Evolutionary conservation across 1,139 yeast genomes (phyloP), one percentile per base, ranked within the genome.

Genomic region (Geotrichum reessii): DNA sequence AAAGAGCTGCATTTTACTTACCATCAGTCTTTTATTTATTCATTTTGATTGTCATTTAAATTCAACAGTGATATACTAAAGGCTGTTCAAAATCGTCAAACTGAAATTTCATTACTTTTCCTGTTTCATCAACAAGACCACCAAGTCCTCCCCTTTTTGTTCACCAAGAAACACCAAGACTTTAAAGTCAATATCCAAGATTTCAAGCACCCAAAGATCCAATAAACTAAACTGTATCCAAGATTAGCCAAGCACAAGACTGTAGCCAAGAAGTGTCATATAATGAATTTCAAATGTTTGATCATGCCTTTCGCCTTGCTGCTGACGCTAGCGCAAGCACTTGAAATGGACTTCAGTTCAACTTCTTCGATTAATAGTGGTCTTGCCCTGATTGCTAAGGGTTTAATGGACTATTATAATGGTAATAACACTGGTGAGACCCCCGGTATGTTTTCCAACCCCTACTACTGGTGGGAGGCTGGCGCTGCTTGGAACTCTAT

Each of bases 391-490:
- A 75, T 87, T 17, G 82, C 82, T 8, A 71, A 78, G 37, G 95
- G 95, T 63, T 77, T 85, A 55, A 76, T 88, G 75, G 83, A 84
- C 71, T 89, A 89, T 71, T 87, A 88, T 70, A 81, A 79, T 40
- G 93, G 93, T 19, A 72, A 73, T 58, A 71, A 76, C 51, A 55
- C 69, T 2, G 78, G 78, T 66, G 76, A 88, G 24, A 78, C 86
- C 12, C 80, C 87, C 28, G 96, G 96, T 42, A 81, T 83, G 86
- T 89, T 90, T 71, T 75, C 78, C 19, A 70, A 77, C 63, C 95
- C 95, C 1, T 87, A 87, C 75, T 88, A 86, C 76, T 90, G 97
- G 97, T 90, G 96, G 96, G 88, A 86, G 74, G 93, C 95, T 50
- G 96, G 96, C 63, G 95, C 90, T 60, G 90, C 88, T 0, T 85